Evolutionary conservation across 2,329 filamentous ascomycete genomes (phyloP), one percentile per base, ranked within the genome.

Genomic region (Fusarium buxicola): DNA sequence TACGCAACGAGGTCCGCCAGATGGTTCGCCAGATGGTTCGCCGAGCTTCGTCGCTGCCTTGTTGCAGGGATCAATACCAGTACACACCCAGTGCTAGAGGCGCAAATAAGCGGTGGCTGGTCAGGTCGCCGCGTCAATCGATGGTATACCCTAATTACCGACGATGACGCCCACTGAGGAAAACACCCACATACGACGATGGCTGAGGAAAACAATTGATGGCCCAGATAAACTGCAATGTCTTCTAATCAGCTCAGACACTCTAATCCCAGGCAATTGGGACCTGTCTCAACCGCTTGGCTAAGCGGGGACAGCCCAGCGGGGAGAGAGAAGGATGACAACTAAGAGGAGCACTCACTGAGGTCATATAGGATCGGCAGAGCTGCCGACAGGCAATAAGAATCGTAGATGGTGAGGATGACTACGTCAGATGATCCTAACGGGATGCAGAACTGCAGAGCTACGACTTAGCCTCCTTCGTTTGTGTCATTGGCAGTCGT

Each of bases 81-180:
- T 13, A 6, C 21, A 4, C 21, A n/a, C n/a, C n/a, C 13, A 15
- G 16, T 15, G 7, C 32, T 9, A 9, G n/a, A 39, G 12, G 18
- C 18, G 12, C 36, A 41, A 41, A 28, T 28, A 41, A 34, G n/a
- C 10, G 13, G 34, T 45, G 43, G 30, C 43, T 45, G 43, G 43
- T 45, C 4, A n/a, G 5, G 31, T n/a, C n/a, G 12, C 13, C 7
- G 31, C 31, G n/a, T 34, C 8, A 12, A 34, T 7, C 31, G 31
- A 34, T 7, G 31, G n/a, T n/a, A 21, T 21, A 9, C 40, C 40
- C 40, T 43, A 43, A 31, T 43, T 28, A 18, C 18, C 30, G 7
- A 28, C 13, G 24, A 4, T 5, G 38, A 32, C 18, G 3, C 41
- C 30, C 41, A 8, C 12, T 12, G 25, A 15, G 28, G 31, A 21